phyloP scores from a whole-genome alignment of 352 stramenopile genomes.

The Phytophthora tubulina region DNA sequence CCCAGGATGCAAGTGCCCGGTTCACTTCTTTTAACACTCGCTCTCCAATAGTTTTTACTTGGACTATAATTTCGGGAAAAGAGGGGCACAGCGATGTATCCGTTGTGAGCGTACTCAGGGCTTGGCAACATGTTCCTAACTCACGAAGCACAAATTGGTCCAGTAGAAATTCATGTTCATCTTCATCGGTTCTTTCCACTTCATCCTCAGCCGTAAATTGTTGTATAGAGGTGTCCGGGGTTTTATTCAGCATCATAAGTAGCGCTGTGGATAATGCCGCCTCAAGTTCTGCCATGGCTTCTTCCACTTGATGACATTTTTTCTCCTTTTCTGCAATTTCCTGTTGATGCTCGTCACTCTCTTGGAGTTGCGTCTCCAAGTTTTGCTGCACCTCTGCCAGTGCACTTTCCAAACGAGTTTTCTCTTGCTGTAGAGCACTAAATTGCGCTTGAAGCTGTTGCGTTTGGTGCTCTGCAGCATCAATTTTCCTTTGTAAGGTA shows the following conservation, averaged over 20 bases:
- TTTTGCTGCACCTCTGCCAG: constrained; percentile 31
- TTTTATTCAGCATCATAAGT: constrained; percentile 18
- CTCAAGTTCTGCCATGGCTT: constrained; percentile 49
- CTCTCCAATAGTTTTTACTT: constrained; percentile 23
- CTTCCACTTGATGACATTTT: constrained; percentile 38
- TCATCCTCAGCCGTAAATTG: not conserved
- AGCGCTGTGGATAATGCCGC: constrained; percentile 35
- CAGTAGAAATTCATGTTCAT: constrained; percentile 22
- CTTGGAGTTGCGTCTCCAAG: constrained; percentile 31
- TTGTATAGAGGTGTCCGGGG: not conserved
- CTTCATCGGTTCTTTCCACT: not conserved
- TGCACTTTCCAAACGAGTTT: constrained; percentile 28
- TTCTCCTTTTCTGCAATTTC: constrained; percentile 22
- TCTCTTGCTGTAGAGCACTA: constrained; percentile 20
- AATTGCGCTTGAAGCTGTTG: constrained; percentile 24
- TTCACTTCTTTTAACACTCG: constrained; percentile 24
- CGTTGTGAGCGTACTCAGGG: constrained; percentile 23
- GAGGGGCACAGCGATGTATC: constrained; percentile 21
- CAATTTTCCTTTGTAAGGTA: constrained; percentile 18
- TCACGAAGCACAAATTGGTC: constrained; percentile 23
- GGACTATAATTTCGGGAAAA: constrained; percentile 21
- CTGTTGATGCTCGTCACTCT: constrained; percentile 22
- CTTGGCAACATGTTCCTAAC: constrained; percentile 36
- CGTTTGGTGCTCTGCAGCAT: constrained; percentile 9
- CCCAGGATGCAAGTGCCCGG: constrained; percentile 44